Percentiles rank a stretch among this genome's conserved stretches.
phyloP scores from a whole-genome alignment of 2,329 filamentous ascomycete species.

The Alternaria viburni region DNA sequence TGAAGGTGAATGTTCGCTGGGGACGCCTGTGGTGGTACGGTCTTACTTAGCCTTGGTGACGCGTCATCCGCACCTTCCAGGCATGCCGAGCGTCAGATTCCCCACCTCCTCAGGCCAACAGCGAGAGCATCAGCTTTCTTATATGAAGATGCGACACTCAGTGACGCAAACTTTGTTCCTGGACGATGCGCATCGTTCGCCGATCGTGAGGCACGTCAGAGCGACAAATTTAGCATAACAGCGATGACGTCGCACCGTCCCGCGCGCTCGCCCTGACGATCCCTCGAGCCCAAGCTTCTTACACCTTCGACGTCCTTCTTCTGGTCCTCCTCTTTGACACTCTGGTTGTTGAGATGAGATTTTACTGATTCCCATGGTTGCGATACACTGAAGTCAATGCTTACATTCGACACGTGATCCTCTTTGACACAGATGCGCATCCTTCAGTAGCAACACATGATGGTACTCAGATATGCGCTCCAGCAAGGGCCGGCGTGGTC shows the following conservation, averaged over 20 bases:
- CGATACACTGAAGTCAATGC: neutral
- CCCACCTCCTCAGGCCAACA: neutral
- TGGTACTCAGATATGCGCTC: neutral
- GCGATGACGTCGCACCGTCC: neutral
- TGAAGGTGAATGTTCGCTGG: neutral
- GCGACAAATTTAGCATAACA: neutral
- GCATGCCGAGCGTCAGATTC: slow-evolving; percentile 3
- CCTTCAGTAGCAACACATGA: neutral
- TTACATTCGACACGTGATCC: neutral
- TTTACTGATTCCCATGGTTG: neutral
- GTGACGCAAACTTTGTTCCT: slow-evolving; percentile 2
- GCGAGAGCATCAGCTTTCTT: neutral
- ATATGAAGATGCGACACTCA: slow-evolving; percentile 8
- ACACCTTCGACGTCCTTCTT: neutral
- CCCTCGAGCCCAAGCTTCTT: neutral
- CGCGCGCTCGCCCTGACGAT: neutral
- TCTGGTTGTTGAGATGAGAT: neutral
- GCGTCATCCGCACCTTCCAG: slow-evolving; percentile 9
- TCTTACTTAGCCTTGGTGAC: slow-evolving; percentile 8
- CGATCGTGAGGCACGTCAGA: neutral
- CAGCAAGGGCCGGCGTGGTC: neutral
- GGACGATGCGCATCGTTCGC: slow-evolving; percentile 6
- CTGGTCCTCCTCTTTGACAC: neutral
- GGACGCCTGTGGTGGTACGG: neutral
- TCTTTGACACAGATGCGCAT: neutral